Base-by-base conservation (phyloP, 1,284 basidiomycete genomes). In the Ceratobasidium theobromae region DNA sequence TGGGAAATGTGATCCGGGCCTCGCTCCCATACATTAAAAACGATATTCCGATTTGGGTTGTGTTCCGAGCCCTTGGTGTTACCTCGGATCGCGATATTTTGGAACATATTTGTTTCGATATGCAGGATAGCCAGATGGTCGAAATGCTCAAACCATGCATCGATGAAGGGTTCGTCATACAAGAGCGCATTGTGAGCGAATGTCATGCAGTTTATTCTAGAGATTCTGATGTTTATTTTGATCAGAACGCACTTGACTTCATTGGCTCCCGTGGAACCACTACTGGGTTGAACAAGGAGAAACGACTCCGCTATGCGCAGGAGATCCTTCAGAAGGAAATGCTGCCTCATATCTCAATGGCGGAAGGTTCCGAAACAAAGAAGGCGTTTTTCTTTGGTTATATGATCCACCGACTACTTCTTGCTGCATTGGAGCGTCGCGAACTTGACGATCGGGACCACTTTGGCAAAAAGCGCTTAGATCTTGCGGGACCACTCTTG, bases 351-450 rank as follows among this genome's bases (percentile, higher is more conserved):
- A 89, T 99, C 28, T 96, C 96, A 2, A 96, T 95, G 84, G 86
- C 88, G 1, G 95, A 97, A 76, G 95, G 95, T 8, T 95, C 94
- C 35, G 93, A 97, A 78, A 95, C 93, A 41, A 97, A 97, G 81
- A 99, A 99, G 77, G 97, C 97, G 1, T 99, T 95, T 79, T 99
- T 99, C 84, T 95, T 99, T 70, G 97, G 97, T n/a, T 99, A 98
- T 78, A 99, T 99, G 96, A 92, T 98, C 54, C 96, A 99, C 79
- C 88, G 97, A 67, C 82, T 99, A 27, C 80, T 98, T 4, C 85
- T 98, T 16, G 95, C 97, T 43, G 95, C 95, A 16, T 78, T 99
- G 72, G 95, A 98, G 75, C 84, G 97, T 65, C 84, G 97, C 73
- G 97, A 99, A 75, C 82, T 99, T 41, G 96, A 99, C 75, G 96